Evolutionary conservation across 2,329 filamentous ascomycete genomes (phyloP).

Genomic region (Nothophoma quercina): DNA sequence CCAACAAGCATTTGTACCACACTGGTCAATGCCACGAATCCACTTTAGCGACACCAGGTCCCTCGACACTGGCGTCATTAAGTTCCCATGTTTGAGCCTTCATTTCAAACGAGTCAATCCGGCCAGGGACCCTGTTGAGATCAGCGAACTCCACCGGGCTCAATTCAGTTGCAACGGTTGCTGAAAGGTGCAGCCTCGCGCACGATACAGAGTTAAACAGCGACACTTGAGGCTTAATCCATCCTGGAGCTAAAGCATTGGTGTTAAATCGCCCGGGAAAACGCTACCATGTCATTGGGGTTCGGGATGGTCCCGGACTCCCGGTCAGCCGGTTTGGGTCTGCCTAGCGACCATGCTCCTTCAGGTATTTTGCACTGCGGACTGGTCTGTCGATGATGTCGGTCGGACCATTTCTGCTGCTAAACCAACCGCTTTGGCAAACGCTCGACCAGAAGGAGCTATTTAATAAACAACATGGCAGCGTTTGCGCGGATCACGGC

Average conservation of each 20-base stretch:
- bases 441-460: conserved; percentile 25
- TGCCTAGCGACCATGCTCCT: conserved; percentile 27
- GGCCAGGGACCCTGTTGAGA: conserved; percentile 6
- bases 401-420: conserved; percentile 23
- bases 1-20: conserved; percentile 16
- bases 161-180: not conserved
- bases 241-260: conserved; percentile 7
- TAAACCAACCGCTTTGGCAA: conserved; percentile 31
- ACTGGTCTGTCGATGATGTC: conserved; percentile 30
- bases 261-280: conserved; percentile 24
- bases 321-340: conserved; percentile 29
- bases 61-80: conserved; percentile 14
- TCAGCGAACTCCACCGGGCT: not conserved
- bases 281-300: conserved; percentile 35
- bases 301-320: conserved; percentile 28
- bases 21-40: conserved; percentile 16
- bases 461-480: conserved; percentile 29
- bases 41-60: conserved; percentile 13
- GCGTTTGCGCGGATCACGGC: conserved; percentile 33
- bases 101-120: conserved; percentile 14
- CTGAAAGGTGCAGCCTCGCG: conserved; percentile 5
- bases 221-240: conserved; percentile 21
- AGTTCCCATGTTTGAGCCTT: conserved; percentile 14
- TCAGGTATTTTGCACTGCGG: conserved; percentile 22
- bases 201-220: conserved; percentile 1